These are phyloP conservation scores for Vanrija humicola DNA, from an alignment of 1,284 basidiomycete species.

Conservation along the genomic window DNA sequence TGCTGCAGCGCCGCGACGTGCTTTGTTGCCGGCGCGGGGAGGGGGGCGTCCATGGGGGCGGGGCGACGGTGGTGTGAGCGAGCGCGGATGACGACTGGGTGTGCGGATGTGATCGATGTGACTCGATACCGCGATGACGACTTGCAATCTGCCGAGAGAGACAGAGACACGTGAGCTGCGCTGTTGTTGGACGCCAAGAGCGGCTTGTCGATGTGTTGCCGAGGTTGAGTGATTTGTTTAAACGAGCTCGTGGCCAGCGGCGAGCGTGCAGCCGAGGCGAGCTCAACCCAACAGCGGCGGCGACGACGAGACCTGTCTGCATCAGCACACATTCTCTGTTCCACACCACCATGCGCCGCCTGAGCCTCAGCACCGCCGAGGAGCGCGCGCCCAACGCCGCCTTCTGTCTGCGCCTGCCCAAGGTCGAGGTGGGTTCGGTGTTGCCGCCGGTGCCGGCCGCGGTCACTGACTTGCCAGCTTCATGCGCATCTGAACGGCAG, in stretches of 20 bases:
- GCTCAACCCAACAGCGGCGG: too few species aligned
- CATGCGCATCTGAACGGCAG: conserved; percentile 33
- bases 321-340: too few species aligned
- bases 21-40: conserved; percentile 56
- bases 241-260: too few species aligned
- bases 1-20: conserved; percentile 57
- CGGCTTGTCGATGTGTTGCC: too few species aligned
- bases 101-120: background rate
- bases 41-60: conserved; percentile 9
- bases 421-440: conserved; percentile 21
- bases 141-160: too few species aligned
- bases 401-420: conserved; percentile 28
- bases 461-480: conserved; percentile 15
- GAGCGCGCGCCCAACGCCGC: conserved; percentile 6
- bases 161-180: too few species aligned
- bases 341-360: background rate
- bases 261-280: too few species aligned
- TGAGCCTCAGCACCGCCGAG: background rate
- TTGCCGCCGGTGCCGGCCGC: too few species aligned
- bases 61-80: background rate
- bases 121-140: background rate
- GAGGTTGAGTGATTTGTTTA: too few species aligned
- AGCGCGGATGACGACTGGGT: background rate
- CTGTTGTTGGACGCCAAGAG: too few species aligned
- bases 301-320: too few species aligned